phyloP scores from a whole-genome alignment of 129 eudicot genomes.

The Arctium minus region DNA sequence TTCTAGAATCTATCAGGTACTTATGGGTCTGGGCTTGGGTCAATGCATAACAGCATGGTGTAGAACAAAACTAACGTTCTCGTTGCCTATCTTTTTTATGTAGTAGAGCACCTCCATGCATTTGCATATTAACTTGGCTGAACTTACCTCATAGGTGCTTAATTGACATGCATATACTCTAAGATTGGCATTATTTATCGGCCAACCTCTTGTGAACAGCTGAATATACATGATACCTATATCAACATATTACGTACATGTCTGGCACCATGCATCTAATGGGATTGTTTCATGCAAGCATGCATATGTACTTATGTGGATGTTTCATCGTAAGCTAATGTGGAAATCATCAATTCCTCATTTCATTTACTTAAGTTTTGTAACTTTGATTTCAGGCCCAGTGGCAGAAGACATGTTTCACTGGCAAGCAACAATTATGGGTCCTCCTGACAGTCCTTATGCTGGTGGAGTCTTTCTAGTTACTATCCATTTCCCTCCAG shows the following conservation, averaged over 20 bases:
- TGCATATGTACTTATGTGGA: not conserved
- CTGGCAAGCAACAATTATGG: constrained; percentile 86
- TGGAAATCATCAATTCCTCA: not conserved
- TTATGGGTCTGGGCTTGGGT: too few relatives aligned
- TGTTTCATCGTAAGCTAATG: not conserved
- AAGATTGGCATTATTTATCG: not conserved
- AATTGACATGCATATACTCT: not conserved
- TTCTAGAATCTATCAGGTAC: too few relatives aligned
- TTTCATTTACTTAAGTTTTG: not conserved
- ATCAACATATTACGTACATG: not conserved
- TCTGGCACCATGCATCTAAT: not conserved
- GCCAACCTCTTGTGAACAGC: not conserved
- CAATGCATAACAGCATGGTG: not conserved
- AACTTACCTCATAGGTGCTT: not conserved
- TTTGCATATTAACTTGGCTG: constrained; percentile 4
- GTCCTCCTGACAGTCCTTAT: constrained; percentile 78
- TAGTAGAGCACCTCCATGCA: not conserved
- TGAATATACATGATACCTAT: not conserved
- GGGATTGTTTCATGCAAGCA: not conserved
- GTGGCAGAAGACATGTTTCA: constrained; percentile 88
- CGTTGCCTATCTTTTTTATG: not conserved
- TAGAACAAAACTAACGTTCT: not conserved
- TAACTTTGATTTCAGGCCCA: constrained; percentile 43
- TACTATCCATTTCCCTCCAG: constrained; percentile 74
- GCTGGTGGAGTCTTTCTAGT: constrained; percentile 74